Conservation (phyloP, 1,284 basidiomycete species). For the Ceratobasidium theobromae region DNA sequence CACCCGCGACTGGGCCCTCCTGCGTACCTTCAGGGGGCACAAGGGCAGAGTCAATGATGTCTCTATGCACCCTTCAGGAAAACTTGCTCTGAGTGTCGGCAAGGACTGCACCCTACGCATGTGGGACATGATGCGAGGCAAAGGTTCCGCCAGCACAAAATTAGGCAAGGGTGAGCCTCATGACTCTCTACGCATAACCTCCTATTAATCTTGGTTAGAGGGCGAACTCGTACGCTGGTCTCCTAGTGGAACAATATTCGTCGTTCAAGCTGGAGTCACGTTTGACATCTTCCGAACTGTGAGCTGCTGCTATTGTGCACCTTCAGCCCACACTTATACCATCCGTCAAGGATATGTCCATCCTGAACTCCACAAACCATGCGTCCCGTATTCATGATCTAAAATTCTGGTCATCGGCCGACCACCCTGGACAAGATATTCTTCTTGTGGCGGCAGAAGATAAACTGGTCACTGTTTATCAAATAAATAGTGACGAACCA, state of each 20-base stretch:
- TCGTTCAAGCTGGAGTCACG: conserved; percentile 73
- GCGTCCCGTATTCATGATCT: conserved; percentile 79
- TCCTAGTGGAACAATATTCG: conserved; percentile 69
- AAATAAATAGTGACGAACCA: conserved; percentile 45
- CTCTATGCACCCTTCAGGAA: conserved; percentile 88
- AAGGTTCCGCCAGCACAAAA: conserved; percentile 84
- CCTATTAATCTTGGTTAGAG: conserved; percentile 52
- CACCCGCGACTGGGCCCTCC: conserved; percentile 88
- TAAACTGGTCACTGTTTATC: conserved; percentile 76
- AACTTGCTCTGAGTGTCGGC: conserved; percentile 88
- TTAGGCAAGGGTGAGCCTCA: conserved; percentile 70
- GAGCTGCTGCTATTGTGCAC: conserved; percentile 40
- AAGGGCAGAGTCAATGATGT: conserved; percentile 89
- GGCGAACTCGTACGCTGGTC: conserved; percentile 88
- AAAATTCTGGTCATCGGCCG: conserved; percentile 61
- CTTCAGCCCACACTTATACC: background rate
- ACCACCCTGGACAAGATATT: conserved; percentile 57
- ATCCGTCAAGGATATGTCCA: conserved; percentile 61
- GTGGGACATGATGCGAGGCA: conserved; percentile 98
- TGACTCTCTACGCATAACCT: background rate
- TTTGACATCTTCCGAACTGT: conserved; percentile 82
- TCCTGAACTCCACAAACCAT: conserved; percentile 70
- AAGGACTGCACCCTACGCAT: conserved; percentile 88
- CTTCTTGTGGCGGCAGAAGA: conserved; percentile 84
- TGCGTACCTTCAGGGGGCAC: conserved; percentile 88